Conservation (phyloP, 805 yeast genomes). For the Zygosaccharomyces siamensis region DNA sequence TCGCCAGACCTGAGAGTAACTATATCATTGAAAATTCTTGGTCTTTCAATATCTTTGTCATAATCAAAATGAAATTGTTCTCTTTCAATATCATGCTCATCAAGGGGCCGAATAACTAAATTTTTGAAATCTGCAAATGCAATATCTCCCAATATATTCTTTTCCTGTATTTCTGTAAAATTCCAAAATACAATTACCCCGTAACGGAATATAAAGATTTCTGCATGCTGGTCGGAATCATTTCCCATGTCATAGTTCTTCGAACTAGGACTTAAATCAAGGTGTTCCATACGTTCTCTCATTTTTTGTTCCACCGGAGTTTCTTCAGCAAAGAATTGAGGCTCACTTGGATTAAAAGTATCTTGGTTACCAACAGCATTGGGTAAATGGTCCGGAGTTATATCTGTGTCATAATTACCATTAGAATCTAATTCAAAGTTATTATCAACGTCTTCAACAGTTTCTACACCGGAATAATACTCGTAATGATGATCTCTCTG, state of each 20-base stretch:
- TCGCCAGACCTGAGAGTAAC: constrained; percentile 87
- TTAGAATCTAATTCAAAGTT: constrained; percentile 37
- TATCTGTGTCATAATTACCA: constrained; percentile 19
- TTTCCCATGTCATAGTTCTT: constrained; percentile 23
- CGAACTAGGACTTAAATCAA: constrained; percentile 11
- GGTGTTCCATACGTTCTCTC: constrained; percentile 19
- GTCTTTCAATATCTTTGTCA: constrained; percentile 55
- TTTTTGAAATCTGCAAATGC: constrained; percentile 49
- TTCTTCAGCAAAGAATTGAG: constrained; percentile 71
- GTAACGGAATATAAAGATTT: constrained; percentile 81
- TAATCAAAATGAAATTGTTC: constrained; percentile 58
- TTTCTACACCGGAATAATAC: constrained; percentile 72
- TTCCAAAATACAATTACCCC: constrained; percentile 99
- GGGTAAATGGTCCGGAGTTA: constrained; percentile 29
- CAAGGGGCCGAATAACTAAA: constrained; percentile 65
- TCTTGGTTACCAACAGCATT: constrained; percentile 34
- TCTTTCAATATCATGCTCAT: constrained; percentile 86
- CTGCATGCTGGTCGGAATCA: constrained; percentile 53
- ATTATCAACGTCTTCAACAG: constrained; percentile 51
- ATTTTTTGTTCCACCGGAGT: constrained; percentile 18
- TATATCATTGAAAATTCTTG: constrained; percentile 88
- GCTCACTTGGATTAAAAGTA: constrained; percentile 88
- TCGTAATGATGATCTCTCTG: constrained; percentile 89
- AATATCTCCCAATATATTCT: constrained; percentile 87
- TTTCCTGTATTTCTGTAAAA: constrained; percentile 86